Percentiles rank a stretch among this genome's conserved stretches.
Evolutionary conservation across 1,284 basidiomycete species (phyloP).

Genomic region (Sporisorium scitamineum): DNA sequence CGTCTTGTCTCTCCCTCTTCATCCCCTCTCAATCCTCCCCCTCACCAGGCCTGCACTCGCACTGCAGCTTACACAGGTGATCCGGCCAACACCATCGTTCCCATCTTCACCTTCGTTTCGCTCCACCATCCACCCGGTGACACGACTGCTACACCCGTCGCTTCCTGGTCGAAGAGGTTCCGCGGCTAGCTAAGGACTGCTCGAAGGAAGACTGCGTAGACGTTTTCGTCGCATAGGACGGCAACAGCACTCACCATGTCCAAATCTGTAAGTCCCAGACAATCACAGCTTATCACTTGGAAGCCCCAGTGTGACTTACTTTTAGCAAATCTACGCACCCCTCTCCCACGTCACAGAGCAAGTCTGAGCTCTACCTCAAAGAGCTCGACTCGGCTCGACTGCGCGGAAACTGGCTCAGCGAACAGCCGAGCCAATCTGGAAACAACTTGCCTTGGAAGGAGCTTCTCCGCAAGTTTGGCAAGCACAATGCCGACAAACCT

Average conservation of each 20-base stretch:
- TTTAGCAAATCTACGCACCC: neutral
- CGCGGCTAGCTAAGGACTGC: neutral
- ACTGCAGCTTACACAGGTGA: constrained; percentile 1
- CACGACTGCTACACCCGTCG: neutral
- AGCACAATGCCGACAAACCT: constrained; percentile 66
- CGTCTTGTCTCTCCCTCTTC: neutral
- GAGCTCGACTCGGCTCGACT: constrained; percentile 64
- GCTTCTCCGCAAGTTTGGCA: constrained; percentile 67
- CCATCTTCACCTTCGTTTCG: neutral
- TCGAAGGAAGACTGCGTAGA: neutral
- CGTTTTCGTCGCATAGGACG: neutral
- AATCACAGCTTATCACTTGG: neutral
- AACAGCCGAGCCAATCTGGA: constrained; percentile 39
- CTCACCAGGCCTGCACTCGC: constrained; percentile 2
- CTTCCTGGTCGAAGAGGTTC: neutral
- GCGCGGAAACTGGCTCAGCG: constrained; percentile 58
- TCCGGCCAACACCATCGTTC: neutral
- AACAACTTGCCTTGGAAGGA: constrained; percentile 60
- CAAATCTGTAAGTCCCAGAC: constrained; percentile 34
- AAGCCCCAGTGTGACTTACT: neutral
- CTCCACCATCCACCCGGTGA: neutral
- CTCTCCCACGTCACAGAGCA: constrained; percentile 30
- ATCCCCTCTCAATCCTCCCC: neutral
- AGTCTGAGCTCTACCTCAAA: constrained; percentile 59
- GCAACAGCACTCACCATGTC: constrained; percentile 25